Conservation (phyloP, 164 flowering plant genomes). For the Euptelea pleiosperma region DNA sequence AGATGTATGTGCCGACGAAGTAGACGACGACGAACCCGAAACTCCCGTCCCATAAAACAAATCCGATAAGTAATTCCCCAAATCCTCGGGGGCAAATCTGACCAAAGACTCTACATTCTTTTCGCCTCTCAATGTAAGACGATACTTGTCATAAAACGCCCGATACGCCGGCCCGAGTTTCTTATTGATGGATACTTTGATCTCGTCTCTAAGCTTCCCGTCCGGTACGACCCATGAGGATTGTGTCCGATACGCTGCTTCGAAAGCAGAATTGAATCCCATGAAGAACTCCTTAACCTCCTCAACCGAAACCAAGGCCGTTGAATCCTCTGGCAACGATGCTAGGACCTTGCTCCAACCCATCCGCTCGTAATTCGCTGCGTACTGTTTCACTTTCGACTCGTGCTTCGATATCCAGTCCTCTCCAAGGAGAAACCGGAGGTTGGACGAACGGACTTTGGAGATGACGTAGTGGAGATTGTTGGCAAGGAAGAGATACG, state of each 20-base stretch:
- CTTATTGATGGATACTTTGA: slow-evolving; percentile 36
- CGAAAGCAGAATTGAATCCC: slow-evolving; percentile 46
- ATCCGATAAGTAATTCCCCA: slow-evolving; percentile 44
- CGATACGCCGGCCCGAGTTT: slow-evolving; percentile 40
- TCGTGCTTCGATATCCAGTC: slow-evolving; percentile 53
- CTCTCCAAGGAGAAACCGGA: slow-evolving; percentile 48
- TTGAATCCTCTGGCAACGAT: slow-evolving; percentile 35
- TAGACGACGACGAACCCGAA: slow-evolving; percentile 14
- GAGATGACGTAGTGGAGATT: slow-evolving; percentile 54
- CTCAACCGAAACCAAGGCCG: slow-evolving; percentile 23
- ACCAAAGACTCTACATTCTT: slow-evolving; percentile 14
- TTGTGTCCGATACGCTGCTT: slow-evolving; percentile 41
- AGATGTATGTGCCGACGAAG: slow-evolving; percentile 19
- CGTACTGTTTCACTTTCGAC: slow-evolving; percentile 39
- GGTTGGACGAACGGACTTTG: slow-evolving; percentile 41
- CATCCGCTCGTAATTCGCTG: slow-evolving; percentile 41
- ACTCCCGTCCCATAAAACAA: slow-evolving; percentile 27
- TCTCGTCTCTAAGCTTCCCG: slow-evolving; percentile 45
- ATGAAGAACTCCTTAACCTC: slow-evolving; percentile 33
- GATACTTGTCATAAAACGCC: slow-evolving; percentile 28
- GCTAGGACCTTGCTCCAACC: slow-evolving; percentile 51
- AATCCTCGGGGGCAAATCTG: slow-evolving; percentile 49
- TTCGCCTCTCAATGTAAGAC: slow-evolving; percentile 14
- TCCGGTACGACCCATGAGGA: slow-evolving; percentile 40
- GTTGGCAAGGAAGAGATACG: slow-evolving; percentile 65